Evolutionary conservation across 345 rosid genomes (phyloP).

Genomic region (Bretschneidera sinensis): DNA sequence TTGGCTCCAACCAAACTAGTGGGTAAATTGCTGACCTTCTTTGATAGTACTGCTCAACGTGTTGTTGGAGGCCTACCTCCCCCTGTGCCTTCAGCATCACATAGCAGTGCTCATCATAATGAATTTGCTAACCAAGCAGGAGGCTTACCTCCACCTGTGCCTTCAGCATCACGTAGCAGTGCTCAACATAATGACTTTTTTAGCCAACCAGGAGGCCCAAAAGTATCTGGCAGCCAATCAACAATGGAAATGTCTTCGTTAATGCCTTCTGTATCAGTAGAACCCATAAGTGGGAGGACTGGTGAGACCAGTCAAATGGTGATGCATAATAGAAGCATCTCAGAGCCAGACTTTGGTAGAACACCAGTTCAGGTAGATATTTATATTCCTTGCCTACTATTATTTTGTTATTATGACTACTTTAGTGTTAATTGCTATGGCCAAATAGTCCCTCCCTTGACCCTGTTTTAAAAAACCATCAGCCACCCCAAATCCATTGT

Average conservation of each 20-base stretch:
- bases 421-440: too few relatives aligned
- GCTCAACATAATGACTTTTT: constrained; percentile 24
- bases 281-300: constrained; percentile 46
- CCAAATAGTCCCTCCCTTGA: too few relatives aligned
- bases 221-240: constrained; percentile 47
- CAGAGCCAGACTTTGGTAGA: too few relatives aligned
- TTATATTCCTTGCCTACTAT: not conserved
- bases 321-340: constrained; percentile 53
- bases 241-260: constrained; percentile 47
- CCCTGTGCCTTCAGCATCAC: constrained; percentile 44
- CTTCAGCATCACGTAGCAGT: constrained; percentile 37
- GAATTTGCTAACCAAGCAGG: constrained; percentile 34
- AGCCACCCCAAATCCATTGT: too few relatives aligned
- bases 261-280: constrained; percentile 47
- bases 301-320: constrained; percentile 31
- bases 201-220: constrained; percentile 20
- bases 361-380: constrained; percentile 50
- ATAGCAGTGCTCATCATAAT: constrained; percentile 27
- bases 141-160: constrained; percentile 52
- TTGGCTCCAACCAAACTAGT: constrained; percentile 61
- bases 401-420: too few relatives aligned
- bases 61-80: constrained; percentile 66
- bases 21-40: constrained; percentile 52
- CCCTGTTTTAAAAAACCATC: too few relatives aligned
- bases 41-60: constrained; percentile 64